A percentile compares a stretch with the other conserved stretches of the same genome.
These are phyloP conservation scores for Microstroma glucosiphilum DNA, from an alignment of 1,284 basidiomycete species.

Conservation along the genomic window DNA sequence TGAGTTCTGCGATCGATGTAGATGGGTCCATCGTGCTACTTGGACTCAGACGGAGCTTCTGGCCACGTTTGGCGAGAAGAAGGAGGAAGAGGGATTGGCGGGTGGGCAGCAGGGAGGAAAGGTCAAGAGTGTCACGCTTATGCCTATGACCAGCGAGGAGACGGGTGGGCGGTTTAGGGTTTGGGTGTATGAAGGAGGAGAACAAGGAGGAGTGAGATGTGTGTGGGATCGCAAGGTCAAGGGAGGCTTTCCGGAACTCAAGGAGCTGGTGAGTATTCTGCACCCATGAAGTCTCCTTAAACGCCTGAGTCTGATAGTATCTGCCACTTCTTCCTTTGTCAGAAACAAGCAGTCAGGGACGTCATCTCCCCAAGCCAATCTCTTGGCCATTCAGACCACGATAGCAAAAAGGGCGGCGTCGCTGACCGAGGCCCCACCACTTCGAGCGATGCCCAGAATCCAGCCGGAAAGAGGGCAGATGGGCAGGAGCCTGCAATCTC, in stretches of 20 bases:
- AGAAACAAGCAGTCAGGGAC: constrained; percentile 19
- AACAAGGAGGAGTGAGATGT: background rate
- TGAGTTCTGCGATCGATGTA: constrained; percentile 21
- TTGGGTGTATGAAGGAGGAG: constrained; percentile 10
- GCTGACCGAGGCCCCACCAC: background rate
- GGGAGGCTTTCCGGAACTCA: constrained; percentile 20
- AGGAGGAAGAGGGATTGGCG: background rate
- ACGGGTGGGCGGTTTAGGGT: constrained; percentile 19
- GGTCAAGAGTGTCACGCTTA: constrained; percentile 8
- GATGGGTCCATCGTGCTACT: constrained; percentile 18
- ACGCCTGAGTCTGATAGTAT: background rate
- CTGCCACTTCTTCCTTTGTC: background rate
- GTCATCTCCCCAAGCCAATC: constrained; percentile 14
- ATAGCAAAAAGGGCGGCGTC: constrained; percentile 9
- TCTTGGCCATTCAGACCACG: constrained; percentile 19
- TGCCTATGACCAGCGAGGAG: constrained; percentile 12
- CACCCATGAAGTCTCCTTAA: too few species aligned
- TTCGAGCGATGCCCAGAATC: background rate
- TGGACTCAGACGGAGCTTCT: constrained; percentile 22
- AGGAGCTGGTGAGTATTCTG: constrained; percentile 14
- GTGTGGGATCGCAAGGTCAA: constrained; percentile 19
- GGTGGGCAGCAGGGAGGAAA: background rate
- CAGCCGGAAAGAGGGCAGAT: background rate
- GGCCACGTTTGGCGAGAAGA: constrained; percentile 14
- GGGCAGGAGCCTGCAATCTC: too few species aligned